Evolutionary conservation across 257 asterid species (phyloP).

Genomic region (Solanum chiquidenum): DNA sequence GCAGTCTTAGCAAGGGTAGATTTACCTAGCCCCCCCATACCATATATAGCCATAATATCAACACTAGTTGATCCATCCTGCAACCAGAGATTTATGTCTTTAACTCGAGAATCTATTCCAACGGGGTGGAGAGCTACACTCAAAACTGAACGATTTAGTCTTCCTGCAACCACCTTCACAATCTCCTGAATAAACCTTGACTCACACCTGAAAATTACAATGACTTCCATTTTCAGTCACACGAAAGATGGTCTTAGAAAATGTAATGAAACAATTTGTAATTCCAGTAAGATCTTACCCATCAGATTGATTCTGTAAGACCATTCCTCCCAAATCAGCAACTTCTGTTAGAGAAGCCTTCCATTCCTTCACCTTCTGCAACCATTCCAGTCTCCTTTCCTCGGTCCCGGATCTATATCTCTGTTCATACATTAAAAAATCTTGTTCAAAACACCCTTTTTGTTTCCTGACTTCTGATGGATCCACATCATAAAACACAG

Average conservation of each 20-base stretch:
- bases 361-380: not conserved
- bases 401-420: not conserved
- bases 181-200: constrained; percentile 7
- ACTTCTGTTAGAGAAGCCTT: constrained; percentile 4
- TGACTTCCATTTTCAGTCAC: not conserved
- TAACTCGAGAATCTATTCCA: constrained; percentile 7
- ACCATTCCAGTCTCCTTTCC: not conserved
- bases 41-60: not conserved
- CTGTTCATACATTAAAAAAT: not conserved
- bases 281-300: not conserved
- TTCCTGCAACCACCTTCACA: constrained; percentile 1
- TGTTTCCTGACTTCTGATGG: constrained; percentile 1
- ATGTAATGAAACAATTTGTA: not conserved
- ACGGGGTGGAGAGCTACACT: not conserved
- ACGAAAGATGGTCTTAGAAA: not conserved
- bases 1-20: constrained; percentile 2
- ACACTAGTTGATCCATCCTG: not conserved
- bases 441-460: not conserved
- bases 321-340: constrained; percentile 11
- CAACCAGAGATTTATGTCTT: constrained; percentile 3
- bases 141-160: not conserved
- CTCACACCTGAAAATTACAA: constrained; percentile 2
- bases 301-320: constrained; percentile 3
- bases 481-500: constrained; percentile 10
- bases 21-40: constrained; percentile 10